Percentiles rank a stretch among this genome's conserved stretches.
These are phyloP conservation scores for Prunus salicina DNA, from an alignment of 306 rosid species.

Conservation along the genomic window DNA sequence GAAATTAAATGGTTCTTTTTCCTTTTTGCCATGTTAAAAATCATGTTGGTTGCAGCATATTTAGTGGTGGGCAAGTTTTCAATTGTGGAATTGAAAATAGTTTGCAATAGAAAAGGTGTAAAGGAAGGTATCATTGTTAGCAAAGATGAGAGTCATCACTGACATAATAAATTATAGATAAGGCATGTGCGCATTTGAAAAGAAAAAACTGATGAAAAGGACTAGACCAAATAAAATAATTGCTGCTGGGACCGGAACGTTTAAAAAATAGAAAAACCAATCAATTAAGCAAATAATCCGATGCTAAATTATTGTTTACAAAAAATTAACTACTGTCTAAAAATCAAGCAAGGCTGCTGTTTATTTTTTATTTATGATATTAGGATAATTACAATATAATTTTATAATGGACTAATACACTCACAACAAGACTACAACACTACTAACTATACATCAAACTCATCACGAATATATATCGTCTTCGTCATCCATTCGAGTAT, in stretches of 20 bases:
- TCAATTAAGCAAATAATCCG: no score
- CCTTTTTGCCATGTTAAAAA: not conserved
- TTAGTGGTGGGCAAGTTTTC: not conserved
- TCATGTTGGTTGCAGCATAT: not conserved
- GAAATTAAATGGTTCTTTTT: not conserved
- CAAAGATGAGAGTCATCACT: not conserved
- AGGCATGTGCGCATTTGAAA: constrained; percentile 7
- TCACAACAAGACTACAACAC: no score
- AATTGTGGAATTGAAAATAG: not conserved
- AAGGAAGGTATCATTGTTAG: constrained; percentile 3
- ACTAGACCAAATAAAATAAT: not conserved
- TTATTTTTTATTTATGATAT: no score
- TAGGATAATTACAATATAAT: no score
- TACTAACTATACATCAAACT: no score
- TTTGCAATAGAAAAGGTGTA: not conserved
- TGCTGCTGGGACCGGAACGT: not conserved
- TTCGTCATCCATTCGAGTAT: no score
- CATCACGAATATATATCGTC: no score
- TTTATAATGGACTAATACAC: no score
- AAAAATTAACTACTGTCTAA: no score
- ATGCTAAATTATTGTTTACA: no score
- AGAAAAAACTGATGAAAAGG: not conserved
- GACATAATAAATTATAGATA: not conserved
- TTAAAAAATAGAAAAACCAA: not conserved
- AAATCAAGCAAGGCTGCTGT: no score